Conservation (phyloP, 768 basidiomycete species). For the Rhodocollybia butyracea region DNA sequence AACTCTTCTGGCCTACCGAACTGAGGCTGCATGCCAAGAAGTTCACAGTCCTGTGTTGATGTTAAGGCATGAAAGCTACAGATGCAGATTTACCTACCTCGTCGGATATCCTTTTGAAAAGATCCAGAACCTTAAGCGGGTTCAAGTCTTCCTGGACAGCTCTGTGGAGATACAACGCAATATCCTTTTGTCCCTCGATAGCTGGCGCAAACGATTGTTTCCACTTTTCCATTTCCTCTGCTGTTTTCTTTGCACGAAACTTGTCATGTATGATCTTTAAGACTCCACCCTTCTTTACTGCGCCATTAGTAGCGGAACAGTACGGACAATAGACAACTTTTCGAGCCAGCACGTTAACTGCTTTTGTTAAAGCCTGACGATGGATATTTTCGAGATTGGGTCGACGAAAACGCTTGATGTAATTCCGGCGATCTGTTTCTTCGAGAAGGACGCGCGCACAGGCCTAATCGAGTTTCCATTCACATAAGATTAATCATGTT, state of each 20-base stretch:
- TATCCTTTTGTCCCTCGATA: conserved; percentile 82
- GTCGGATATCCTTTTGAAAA: conserved; percentile 89
- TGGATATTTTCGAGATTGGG: conserved; percentile 92
- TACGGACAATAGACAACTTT: conserved; percentile 92
- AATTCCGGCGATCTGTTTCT: conserved; percentile 80
- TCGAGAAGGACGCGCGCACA: conserved; percentile 91
- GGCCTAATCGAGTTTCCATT: conserved; percentile 43
- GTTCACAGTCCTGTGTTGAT: conserved; percentile 77
- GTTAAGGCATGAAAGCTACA: background rate
- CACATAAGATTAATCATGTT: background rate
- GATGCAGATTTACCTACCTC: conserved; percentile 51
- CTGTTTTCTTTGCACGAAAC: conserved; percentile 90
- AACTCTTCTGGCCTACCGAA: conserved; percentile 95
- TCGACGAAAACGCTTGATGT: conserved; percentile 86
- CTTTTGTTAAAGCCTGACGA: conserved; percentile 76
- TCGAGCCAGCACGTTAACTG: conserved; percentile 81
- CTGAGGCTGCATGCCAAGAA: conserved; percentile 85
- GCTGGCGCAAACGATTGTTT: conserved; percentile 79
- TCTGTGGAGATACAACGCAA: conserved; percentile 81
- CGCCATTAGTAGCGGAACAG: conserved; percentile 90
- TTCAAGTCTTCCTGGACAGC: conserved; percentile 92
- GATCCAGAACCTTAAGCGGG: conserved; percentile 86
- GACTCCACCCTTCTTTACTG: conserved; percentile 86
- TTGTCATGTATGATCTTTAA: conserved; percentile 98
- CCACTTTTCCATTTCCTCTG: conserved; percentile 85